These are phyloP conservation scores for Sarcodon aspratus DNA, from an alignment of 768 basidiomycete species.

Conservation along the genomic window DNA sequence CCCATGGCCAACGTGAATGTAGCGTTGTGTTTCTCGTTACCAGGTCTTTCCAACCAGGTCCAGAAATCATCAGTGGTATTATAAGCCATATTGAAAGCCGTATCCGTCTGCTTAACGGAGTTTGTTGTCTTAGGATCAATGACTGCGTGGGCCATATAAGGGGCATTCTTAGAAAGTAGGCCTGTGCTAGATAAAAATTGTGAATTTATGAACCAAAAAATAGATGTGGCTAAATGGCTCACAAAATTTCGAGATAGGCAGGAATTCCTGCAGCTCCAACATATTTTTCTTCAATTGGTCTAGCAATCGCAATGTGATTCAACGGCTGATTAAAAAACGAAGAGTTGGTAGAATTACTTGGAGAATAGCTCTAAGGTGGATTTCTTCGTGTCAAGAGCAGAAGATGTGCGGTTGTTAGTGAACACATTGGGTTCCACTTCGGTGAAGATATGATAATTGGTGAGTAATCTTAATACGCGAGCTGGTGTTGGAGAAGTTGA, in stretches of 20 bases:
- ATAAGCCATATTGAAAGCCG: conserved; percentile 12
- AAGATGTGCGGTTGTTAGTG: conserved; percentile 15
- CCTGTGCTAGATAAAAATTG: conserved; percentile 7
- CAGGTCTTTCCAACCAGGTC: conserved; percentile 13
- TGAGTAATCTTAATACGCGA: conserved; percentile 18
- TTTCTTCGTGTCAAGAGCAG: conserved; percentile 11
- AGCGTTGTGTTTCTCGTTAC: conserved; percentile 8
- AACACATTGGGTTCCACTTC: conserved; percentile 20
- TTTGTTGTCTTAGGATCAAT: conserved; percentile 5
- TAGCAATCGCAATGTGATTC: no score
- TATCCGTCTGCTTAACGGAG: conserved; percentile 9
- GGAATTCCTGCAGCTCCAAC: conserved; percentile 11
- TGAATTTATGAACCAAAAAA: neutral
- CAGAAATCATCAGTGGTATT: conserved; percentile 8
- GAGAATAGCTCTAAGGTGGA: neutral
- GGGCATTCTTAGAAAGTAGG: conserved; percentile 10
- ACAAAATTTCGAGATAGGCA: conserved; percentile 11
- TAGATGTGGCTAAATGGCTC: neutral
- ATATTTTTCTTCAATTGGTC: conserved; percentile 7
- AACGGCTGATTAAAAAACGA: conserved; percentile 3
- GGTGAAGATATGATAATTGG: conserved; percentile 17
- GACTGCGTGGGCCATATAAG: conserved; percentile 12
- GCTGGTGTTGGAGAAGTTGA: conserved; percentile 4
- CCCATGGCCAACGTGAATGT: conserved; percentile 16
- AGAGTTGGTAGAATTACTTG: neutral